phyloP scores from a whole-genome alignment of 805 yeast genomes.

The Spencermartinsiella europaea region DNA sequence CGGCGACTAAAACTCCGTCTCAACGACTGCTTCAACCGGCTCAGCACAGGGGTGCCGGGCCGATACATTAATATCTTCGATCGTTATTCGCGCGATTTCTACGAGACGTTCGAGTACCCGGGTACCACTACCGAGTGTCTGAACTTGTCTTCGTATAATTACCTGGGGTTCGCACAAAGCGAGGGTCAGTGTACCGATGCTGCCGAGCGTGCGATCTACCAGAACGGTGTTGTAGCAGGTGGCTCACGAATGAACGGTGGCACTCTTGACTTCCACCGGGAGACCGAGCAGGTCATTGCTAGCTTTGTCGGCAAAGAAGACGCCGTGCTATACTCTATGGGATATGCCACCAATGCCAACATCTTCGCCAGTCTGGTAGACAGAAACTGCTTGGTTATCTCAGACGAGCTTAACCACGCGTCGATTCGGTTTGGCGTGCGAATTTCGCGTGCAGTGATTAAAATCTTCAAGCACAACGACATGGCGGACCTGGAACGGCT shows the following conservation, averaged over 20 bases:
- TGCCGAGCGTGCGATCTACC: constrained; percentile 56
- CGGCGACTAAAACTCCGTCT: constrained; percentile 87
- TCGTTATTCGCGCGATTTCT: constrained; percentile 62
- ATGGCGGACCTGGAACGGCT: constrained; percentile 72
- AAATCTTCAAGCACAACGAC: constrained; percentile 88
- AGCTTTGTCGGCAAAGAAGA: constrained; percentile 88
- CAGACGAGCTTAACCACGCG: constrained; percentile 93
- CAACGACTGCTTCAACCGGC: constrained; percentile 92
- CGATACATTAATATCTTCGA: constrained; percentile 79
- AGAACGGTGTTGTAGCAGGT: constrained; percentile 72
- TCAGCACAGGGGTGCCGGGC: constrained; percentile 98
- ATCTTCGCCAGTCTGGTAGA: constrained; percentile 79
- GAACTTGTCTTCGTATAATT: constrained; percentile 86
- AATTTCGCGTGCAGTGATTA: constrained; percentile 86
- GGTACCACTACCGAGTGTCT: constrained; percentile 75
- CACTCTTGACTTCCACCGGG: constrained; percentile 63
- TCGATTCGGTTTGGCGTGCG: constrained; percentile 94
- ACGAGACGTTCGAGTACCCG: constrained; percentile 61
- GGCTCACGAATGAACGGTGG: constrained; percentile 77
- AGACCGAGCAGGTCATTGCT: constrained; percentile 75
- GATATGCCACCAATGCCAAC: constrained; percentile 92
- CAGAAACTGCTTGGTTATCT: constrained; percentile 81
- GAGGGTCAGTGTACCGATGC: constrained; percentile 84
- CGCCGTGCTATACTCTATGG: constrained; percentile 82
- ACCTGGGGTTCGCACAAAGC: constrained; percentile 95